Conservation (phyloP, 1,284 basidiomycete genomes). For the Malassezia furfur region DNA sequence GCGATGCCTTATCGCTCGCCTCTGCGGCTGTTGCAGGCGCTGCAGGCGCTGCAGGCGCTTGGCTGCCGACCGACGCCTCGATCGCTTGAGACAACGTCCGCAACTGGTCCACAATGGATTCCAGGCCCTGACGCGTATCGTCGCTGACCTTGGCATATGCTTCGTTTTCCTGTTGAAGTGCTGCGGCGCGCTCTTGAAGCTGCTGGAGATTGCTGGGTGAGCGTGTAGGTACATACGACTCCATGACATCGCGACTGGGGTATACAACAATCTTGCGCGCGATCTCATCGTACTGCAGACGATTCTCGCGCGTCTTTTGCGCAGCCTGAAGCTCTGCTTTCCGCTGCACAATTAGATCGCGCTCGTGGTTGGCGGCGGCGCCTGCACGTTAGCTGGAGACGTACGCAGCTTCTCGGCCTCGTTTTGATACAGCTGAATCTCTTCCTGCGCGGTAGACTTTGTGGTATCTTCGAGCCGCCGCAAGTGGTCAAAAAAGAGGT, state of each 20-base stretch:
- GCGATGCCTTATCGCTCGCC: neutral
- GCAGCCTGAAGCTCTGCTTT: constrained; percentile 2
- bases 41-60: neutral
- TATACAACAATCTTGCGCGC: constrained; percentile 18
- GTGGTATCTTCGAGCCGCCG: neutral
- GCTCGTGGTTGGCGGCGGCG: neutral
- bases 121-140: neutral
- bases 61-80: neutral
- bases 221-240: constrained; percentile 1
- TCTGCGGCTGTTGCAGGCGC: neutral
- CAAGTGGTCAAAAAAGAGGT: constrained; percentile 2
- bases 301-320: neutral
- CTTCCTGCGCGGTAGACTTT: neutral
- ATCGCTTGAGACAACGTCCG: neutral
- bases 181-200: neutral
- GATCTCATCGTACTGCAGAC: constrained; percentile 10
- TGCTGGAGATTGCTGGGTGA: neutral
- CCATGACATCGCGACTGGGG: constrained; percentile 11
- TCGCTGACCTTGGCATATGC: neutral
- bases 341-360: neutral
- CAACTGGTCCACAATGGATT: neutral
- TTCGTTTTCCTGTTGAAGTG: constrained; percentile 1
- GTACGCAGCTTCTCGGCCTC: constrained; percentile 1
- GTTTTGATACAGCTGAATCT: constrained; percentile 1
- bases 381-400: constrained; percentile 3